Evolutionary conservation across 2,329 filamentous ascomycete genomes (phyloP).

Genomic region (Metarhizium brunneum): DNA sequence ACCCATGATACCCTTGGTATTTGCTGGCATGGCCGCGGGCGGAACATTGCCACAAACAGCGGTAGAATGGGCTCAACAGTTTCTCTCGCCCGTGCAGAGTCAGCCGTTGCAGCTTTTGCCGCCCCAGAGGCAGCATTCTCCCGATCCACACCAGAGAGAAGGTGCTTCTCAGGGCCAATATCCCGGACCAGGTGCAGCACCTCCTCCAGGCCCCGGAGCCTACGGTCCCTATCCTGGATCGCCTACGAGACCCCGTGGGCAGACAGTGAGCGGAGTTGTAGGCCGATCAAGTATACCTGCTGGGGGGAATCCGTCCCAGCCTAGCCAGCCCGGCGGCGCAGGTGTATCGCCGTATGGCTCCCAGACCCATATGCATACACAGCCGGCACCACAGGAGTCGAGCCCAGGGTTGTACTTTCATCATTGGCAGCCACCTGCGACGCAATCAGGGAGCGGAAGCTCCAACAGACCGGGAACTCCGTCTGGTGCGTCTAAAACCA

Average conservation of each 20-base stretch:
- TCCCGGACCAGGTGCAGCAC: conserved; percentile 21
- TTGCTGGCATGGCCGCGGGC: conserved; percentile 57
- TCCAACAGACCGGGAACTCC: conserved; percentile 63
- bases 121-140: conserved; percentile 39
- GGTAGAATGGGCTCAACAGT: conserved; percentile 61
- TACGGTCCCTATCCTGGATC: conserved; percentile 40
- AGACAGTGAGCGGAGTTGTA: conserved; percentile 34
- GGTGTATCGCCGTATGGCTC: conserved; percentile 32
- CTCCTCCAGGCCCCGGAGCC: conserved; percentile 26
- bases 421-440: conserved; percentile 78
- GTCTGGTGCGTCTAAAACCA: conserved; percentile 59
- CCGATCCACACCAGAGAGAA: conserved; percentile 43
- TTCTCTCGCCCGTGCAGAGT: conserved; percentile 41
- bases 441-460: conserved; percentile 45
- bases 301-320: conserved; percentile 34
- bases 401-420: conserved; percentile 82
- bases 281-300: conserved; percentile 33
- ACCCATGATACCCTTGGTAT: conserved; percentile 65
- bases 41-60: conserved; percentile 50
- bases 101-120: conserved; percentile 43
- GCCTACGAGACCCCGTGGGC: conserved; percentile 39
- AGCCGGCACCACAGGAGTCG: conserved; percentile 50
- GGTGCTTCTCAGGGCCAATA: conserved; percentile 32
- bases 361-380: conserved; percentile 40
- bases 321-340: conserved; percentile 15